Conservation (phyloP, 495 filamentous ascomycete species). For the Lasiosphaeris hirsuta region DNA sequence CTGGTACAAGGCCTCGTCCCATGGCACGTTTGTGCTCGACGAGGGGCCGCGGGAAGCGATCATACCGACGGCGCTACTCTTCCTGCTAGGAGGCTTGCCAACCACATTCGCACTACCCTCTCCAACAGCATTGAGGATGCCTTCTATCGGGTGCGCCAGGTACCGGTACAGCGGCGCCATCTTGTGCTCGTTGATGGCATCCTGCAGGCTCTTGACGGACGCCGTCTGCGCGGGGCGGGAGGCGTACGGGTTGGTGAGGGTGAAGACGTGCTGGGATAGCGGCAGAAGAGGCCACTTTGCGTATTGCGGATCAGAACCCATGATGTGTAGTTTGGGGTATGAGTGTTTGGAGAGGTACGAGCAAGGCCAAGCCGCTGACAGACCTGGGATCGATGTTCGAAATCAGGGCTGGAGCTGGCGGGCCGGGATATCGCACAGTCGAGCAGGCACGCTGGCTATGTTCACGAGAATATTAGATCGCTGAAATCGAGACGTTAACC, state of each 20-base stretch:
- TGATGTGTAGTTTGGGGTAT: conserved; percentile 33
- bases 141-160: conserved; percentile 89
- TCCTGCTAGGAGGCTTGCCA: conserved; percentile 50
- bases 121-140: conserved; percentile 75
- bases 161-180: conserved; percentile 97
- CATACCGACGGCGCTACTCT: conserved; percentile 63
- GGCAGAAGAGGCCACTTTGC: conserved; percentile 89
- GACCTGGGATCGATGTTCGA: neutral
- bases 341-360: neutral
- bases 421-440: neutral
- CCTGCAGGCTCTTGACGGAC: conserved; percentile 79
- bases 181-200: conserved; percentile 88
- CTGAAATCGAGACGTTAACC: too few species aligned
- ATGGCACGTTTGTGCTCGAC: conserved; percentile 66
- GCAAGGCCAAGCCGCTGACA: conserved; percentile 1
- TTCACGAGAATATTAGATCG: too few species aligned
- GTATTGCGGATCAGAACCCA: conserved; percentile 97
- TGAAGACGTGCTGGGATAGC: conserved; percentile 95
- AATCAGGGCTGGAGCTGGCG: neutral
- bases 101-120: conserved; percentile 58
- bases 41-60: conserved; percentile 63
- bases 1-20: conserved; percentile 89
- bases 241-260: conserved; percentile 84
- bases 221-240: conserved; percentile 62
- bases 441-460: neutral